Percentiles rank a stretch among this genome's conserved stretches.
Conservation (phyloP, 768 basidiomycete genomes). For the Chalciporus pseudorubinellus region DNA sequence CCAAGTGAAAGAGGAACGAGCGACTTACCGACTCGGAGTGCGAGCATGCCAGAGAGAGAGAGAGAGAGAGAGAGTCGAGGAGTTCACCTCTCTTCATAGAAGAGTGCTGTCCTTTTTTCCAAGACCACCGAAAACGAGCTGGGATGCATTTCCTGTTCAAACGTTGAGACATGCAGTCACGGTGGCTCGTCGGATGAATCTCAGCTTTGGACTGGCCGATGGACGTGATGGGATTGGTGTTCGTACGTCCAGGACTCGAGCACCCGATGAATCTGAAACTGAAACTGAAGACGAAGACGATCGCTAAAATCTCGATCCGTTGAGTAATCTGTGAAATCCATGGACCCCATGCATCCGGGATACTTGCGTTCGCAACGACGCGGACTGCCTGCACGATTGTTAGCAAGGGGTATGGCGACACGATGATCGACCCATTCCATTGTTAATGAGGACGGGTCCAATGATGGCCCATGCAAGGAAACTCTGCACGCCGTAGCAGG, state of each 20-base stretch:
- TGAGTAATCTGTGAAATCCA: background rate
- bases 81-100: slow-evolving; percentile 15
- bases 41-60: slow-evolving; percentile 27
- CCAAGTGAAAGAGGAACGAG: background rate
- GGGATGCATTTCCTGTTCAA: slow-evolving; percentile 42
- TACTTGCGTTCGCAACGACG: slow-evolving; percentile 3
- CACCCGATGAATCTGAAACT: slow-evolving; percentile 70
- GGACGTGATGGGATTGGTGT: slow-evolving; percentile 60
- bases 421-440: slow-evolving; percentile 32
- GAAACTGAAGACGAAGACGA: slow-evolving; percentile 61
- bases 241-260: slow-evolving; percentile 56
- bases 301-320: slow-evolving; percentile 24
- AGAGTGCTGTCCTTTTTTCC: slow-evolving; percentile 45
- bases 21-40: slow-evolving; percentile 15
- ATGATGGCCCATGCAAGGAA: slow-evolving; percentile 64
- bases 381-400: slow-evolving; percentile 15
- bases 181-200: no score
- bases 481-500: slow-evolving; percentile 33
- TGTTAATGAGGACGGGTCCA: slow-evolving; percentile 50
- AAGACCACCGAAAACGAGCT: slow-evolving; percentile 64
- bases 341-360: no score
- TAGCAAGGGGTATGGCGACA: background rate
- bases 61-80: slow-evolving; percentile 10
- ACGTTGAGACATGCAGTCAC: background rate
- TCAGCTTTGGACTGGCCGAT: slow-evolving; percentile 34